Evolutionary conservation across 768 basidiomycete species (phyloP).

Genomic region (Kwoniella bestiolae): DNA sequence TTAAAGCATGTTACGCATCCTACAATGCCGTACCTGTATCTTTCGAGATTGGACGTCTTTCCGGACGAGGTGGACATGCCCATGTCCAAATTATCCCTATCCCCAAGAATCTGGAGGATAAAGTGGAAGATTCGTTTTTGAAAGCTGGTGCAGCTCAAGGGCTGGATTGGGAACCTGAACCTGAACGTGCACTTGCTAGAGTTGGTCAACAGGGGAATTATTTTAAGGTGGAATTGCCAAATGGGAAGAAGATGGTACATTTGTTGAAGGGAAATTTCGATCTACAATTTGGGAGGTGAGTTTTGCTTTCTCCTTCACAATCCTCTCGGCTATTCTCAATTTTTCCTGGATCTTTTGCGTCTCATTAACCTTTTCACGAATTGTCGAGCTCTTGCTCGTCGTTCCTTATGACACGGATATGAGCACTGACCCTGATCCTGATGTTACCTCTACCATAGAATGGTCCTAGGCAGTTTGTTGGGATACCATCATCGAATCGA

Average conservation of each 20-base stretch:
- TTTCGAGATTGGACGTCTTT: constrained; percentile 85
- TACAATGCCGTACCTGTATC: constrained; percentile 71
- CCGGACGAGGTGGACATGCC: constrained; percentile 87
- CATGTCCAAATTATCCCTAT: constrained; percentile 74
- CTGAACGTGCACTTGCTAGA: constrained; percentile 66
- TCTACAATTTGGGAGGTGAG: constrained; percentile 91
- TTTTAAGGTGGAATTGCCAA: constrained; percentile 88
- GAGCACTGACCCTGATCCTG: background rate
- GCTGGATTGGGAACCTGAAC: constrained; percentile 75
- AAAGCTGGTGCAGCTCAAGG: constrained; percentile 70
- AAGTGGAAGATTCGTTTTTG: constrained; percentile 73
- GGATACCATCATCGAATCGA: constrained; percentile 78
- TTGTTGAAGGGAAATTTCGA: constrained; percentile 79
- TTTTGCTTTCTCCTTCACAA: too few relatives aligned
- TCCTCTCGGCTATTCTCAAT: background rate
- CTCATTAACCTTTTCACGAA: too few relatives aligned
- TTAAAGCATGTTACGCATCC: constrained; percentile 73
- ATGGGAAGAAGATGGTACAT: constrained; percentile 82
- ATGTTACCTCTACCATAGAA: constrained; percentile 61
- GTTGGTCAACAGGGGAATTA: constrained; percentile 68
- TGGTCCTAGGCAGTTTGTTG: constrained; percentile 77
- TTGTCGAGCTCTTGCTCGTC: too few relatives aligned
- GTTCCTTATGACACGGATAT: background rate
- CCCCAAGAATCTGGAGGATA: constrained; percentile 62
- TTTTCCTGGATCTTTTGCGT: too few relatives aligned